Evolutionary conservation across 805 yeast species (phyloP), one percentile per base, ranked within the genome.

Genomic region (Lipomyces orientalis): DNA sequence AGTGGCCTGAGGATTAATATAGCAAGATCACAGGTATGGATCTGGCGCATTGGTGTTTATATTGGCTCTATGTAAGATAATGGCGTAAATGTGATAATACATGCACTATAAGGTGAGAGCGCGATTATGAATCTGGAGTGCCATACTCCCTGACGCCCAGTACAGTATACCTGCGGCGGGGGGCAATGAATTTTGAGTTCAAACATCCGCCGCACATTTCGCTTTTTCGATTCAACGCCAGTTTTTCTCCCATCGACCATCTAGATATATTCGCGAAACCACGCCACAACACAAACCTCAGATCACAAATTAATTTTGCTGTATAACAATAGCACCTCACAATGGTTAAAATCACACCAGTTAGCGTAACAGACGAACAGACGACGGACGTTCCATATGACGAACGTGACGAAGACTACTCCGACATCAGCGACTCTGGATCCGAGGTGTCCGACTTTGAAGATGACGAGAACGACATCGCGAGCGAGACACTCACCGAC

Each of bases 401-500:
- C 39, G 72, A 69, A 14, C 67, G 64, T 31, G 69, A 67, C 54
- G 72, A 69, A 54, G 71, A 67, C 54, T 64, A 67, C 69, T 56
- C 62, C 39, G 67, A 69, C 59, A 61, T 62, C 54, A 60, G 49
- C 33, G 68, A 52, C n/a, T 33, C 46, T 3, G 67, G 64, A 43
- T 51, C n/a, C 34, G 59, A 58, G n/a, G 39, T 16, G 22, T 49
- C 80, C 56, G 81, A 78, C 58, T 80, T 77, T 25, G 81, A 79
- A 54, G 89, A 88, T 66, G 91, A 88, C 70, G 96, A 90, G 73
- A 91, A 86, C 72, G 91, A 90, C 77, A 75, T 83, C 66, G 90
- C 88, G 76, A 87, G 88, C 76, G 99, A 95, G 83, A 88, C 97
- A 39, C 73, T 95, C 19, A 80, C 83, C 68, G 98, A 95, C 75